Base-by-base conservation (phyloP, 2,329 filamentous ascomycete genomes). In the Chrysoporthe puriensis region DNA sequence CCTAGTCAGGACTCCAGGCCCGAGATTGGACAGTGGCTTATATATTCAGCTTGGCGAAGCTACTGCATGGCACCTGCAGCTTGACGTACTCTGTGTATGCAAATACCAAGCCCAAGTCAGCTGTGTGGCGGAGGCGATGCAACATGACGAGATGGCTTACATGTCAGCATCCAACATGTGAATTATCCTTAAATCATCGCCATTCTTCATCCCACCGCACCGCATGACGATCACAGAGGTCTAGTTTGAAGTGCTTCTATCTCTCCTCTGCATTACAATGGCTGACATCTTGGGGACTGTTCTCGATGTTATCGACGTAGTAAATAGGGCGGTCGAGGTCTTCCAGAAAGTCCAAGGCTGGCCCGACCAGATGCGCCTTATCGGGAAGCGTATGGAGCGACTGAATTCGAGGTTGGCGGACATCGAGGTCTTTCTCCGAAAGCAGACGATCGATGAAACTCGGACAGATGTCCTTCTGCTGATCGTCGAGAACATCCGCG, bases 301-400 rank as follows among this genome's bases (percentile, higher is more conserved):
- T 21, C 36, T 74, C 21, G 62, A 69, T 7, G 70, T 72, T n/a
- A 63, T 74, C 9, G 72, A 73, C 16, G 16, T 72, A 13, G 71
- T 75, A 8, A 62, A 72, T 11, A 66, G 66, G 44, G 71, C 69
- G 11, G 66, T 74, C 34, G 50, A 67, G 18, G 62, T 76, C 43
- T 74, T 73, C 68, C 26, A 72, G 14, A 63, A 69, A 58, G 70
- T 75, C 69, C 66, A 74, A 4, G 71, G 66, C 21, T 69, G 71
- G 4, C 74, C 74, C 43, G 46, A 69, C 13, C 71, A 75, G 32
- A 74, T 76, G 69, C 59, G 44, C 3, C 67, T 69, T 18, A 64
- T 76, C n/a, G 73, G 73, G 13, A 57, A 62, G 44, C 74, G 72
- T 42, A 71, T 76, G 70, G 62, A 71, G 42, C 60, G 43, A 11